Percentiles rank a stretch among this genome's conserved stretches.
Conservation (phyloP, 208 protist genomes). For the Wallacemonas sp. region DNA sequence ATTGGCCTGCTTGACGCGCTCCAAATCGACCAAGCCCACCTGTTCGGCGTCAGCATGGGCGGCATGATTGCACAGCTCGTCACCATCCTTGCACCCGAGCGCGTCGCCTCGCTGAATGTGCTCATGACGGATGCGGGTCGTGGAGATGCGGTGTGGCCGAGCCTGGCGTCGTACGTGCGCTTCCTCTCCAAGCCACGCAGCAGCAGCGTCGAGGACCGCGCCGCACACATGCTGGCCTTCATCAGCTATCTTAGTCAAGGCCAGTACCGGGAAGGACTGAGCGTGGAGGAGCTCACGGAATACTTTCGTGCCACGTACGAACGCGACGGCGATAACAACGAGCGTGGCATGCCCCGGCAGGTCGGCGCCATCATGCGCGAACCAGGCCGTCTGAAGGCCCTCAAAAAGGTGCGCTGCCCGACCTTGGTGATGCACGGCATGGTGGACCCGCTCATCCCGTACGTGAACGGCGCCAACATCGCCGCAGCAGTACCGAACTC, state of each 20-base stretch:
- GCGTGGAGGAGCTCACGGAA: conserved; percentile 26
- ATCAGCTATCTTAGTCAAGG: conserved; percentile 40
- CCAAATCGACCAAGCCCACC: conserved; percentile 51
- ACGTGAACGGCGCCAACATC: conserved; percentile 56
- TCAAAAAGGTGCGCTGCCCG: conserved; percentile 44
- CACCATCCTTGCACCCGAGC: conserved; percentile 51
- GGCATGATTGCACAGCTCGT: conserved; percentile 83
- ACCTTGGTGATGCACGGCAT: conserved; percentile 70
- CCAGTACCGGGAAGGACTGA: conserved; percentile 25
- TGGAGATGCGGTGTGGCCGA: conserved; percentile 32
- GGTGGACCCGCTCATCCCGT: conserved; percentile 61
- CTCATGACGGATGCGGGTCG: conserved; percentile 57
- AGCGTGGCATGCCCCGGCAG: conserved; percentile 43
- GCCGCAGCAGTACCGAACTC: conserved; percentile 43
- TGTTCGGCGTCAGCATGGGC: conserved; percentile 78
- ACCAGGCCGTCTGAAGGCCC: conserved; percentile 35
- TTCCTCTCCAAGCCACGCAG: conserved; percentile 49
- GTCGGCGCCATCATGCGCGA: conserved; percentile 56
- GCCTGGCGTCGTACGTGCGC: conserved; percentile 30
- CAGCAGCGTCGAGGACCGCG: conserved; percentile 37
- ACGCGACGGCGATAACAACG: conserved; percentile 30
- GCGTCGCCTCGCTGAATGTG: conserved; percentile 59
- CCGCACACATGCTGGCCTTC: conserved; percentile 43
- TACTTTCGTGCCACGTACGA: conserved; percentile 15
- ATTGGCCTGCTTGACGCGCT: conserved; percentile 58